Conservation (phyloP, 208 protist species). For the Trypanosoma rangeli region DNA sequence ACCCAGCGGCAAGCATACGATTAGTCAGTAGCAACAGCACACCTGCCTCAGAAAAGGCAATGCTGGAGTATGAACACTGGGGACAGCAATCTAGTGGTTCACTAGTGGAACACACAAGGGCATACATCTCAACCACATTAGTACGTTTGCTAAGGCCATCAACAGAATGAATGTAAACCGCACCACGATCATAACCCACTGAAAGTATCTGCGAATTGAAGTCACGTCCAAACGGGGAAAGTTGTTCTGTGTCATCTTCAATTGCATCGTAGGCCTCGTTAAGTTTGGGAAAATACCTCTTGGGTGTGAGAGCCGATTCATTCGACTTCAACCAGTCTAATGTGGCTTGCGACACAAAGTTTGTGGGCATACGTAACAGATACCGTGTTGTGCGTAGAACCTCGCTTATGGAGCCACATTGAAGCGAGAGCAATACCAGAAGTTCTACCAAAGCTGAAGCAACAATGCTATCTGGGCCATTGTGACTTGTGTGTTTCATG, state of each 20-base stretch:
- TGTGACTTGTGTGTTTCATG: not conserved
- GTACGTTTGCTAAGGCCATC: conserved; percentile 62
- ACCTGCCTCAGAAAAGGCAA: conserved; percentile 50
- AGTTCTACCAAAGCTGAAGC: conserved; percentile 55
- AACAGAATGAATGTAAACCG: conserved; percentile 65
- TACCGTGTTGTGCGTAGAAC: conserved; percentile 59
- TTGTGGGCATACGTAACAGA: conserved; percentile 49
- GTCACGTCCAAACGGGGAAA: conserved; percentile 46
- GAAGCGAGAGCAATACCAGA: conserved; percentile 65
- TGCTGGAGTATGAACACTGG: conserved; percentile 54
- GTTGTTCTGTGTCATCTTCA: conserved; percentile 54
- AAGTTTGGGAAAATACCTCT: conserved; percentile 49
- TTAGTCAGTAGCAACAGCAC: conserved; percentile 71
- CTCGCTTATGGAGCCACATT: conserved; percentile 74
- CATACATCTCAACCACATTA: conserved; percentile 38
- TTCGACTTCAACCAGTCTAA: conserved; percentile 57
- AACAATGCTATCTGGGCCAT: conserved; percentile 4
- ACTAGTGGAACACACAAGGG: conserved; percentile 41
- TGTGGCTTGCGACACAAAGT: conserved; percentile 32
- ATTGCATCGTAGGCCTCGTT: conserved; percentile 43
- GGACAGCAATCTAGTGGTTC: conserved; percentile 52
- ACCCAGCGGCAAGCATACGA: conserved; percentile 52
- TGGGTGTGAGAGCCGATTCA: conserved; percentile 45
- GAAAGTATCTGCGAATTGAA: conserved; percentile 41
- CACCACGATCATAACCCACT: conserved; percentile 52